Conservation (phyloP, 305 asterid genomes). For the Caryopteris hybrid region DNA sequence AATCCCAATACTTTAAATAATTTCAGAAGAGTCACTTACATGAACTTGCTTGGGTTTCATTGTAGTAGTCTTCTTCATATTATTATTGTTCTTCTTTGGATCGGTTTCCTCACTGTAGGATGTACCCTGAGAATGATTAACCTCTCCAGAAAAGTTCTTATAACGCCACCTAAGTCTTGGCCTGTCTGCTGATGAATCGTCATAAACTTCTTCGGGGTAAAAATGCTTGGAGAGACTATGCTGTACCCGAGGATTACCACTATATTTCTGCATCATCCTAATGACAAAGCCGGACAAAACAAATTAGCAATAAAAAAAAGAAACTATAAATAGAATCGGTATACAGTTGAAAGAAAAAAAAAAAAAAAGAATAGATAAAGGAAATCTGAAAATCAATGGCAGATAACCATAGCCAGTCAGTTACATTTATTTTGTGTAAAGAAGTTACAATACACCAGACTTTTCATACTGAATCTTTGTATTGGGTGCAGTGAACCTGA, state of each 20-base stretch:
- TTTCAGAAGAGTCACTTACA: conserved; percentile 26
- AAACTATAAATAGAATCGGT: neutral
- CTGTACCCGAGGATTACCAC: conserved; percentile 30
- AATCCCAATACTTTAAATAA: too few relatives aligned
- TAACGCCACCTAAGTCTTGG: conserved; percentile 53
- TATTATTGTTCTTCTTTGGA: conserved; percentile 20
- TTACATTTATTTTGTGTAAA: neutral
- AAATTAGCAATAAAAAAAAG: neutral
- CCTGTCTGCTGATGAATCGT: conserved; percentile 50
- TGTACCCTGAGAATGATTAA: conserved; percentile 16
- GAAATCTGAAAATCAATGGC: neutral
- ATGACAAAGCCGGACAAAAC: neutral
- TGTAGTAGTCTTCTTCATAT: conserved; percentile 19
- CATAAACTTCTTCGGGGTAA: conserved; percentile 54
- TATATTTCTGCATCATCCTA: conserved; percentile 49
- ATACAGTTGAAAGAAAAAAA: neutral
- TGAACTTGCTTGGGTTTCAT: conserved; percentile 22
- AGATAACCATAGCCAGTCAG: neutral
- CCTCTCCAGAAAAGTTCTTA: conserved; percentile 37
- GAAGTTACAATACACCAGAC: too few relatives aligned
- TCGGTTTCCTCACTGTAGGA: conserved; percentile 17
- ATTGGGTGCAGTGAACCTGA: neutral
- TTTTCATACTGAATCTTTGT: too few relatives aligned
- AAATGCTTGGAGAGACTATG: conserved; percentile 47
- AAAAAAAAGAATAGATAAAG: neutral